Percentiles rank a stretch among this genome's conserved stretches.
These are phyloP conservation scores for Phialophora macrospora DNA, from an alignment of 2,329 filamentous ascomycete genomes.

Conservation along the genomic window DNA sequence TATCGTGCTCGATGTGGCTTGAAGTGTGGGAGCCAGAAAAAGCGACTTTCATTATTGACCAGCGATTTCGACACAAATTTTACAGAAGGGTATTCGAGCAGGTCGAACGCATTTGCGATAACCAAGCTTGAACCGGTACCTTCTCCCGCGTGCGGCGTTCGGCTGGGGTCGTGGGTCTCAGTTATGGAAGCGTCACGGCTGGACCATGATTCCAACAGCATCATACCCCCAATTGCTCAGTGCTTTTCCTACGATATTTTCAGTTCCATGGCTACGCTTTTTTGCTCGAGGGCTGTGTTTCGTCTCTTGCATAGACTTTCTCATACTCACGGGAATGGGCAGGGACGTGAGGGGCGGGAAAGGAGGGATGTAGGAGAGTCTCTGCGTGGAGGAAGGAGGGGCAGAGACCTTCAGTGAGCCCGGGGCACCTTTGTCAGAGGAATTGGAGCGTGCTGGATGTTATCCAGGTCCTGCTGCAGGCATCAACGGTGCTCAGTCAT, in stretches of 20 bases:
- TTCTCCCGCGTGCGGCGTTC: conserved; percentile 9
- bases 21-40: conserved; percentile 10
- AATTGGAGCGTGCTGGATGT: neutral
- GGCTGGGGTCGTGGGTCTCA: neutral
- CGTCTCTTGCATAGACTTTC: conserved; percentile 35
- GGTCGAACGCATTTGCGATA: neutral
- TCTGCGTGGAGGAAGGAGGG: neutral
- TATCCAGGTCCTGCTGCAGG: neutral
- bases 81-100: neutral
- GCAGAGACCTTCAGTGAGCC: neutral
- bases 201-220: conserved; percentile 33
- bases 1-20: conserved; percentile 7
- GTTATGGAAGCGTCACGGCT: conserved; percentile 17
- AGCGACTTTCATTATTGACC: conserved; percentile 2
- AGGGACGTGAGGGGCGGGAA: conserved; percentile 1
- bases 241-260: conserved; percentile 23
- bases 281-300: conserved; percentile 20
- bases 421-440: neutral
- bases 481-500: neutral
- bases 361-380: neutral
- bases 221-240: conserved; percentile 29
- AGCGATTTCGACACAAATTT: conserved; percentile 2
- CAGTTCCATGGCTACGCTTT: conserved; percentile 16
- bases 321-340: conserved; percentile 12
- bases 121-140: neutral